phyloP scores from a whole-genome alignment of 2,329 filamentous ascomycete species.

The Colletotrichum echinochloae region DNA sequence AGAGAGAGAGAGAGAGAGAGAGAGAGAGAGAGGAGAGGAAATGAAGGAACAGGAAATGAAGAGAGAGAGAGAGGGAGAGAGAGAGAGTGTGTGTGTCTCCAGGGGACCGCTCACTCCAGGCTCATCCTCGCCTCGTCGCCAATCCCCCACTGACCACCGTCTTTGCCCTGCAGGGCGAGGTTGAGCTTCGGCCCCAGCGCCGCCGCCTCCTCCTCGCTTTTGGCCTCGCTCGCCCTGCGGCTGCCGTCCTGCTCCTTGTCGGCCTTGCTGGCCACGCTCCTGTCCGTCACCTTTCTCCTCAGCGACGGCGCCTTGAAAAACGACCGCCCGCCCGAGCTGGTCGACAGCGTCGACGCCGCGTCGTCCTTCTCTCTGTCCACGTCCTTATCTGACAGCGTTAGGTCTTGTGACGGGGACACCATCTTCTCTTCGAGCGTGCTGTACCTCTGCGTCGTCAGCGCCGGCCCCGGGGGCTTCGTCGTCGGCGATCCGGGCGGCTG shows the following conservation, averaged over 20 bases:
- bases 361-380: slow-evolving; percentile 51
- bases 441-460: slow-evolving; percentile 47
- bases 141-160: slow-evolving; percentile 77
- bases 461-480: slow-evolving; percentile 31
- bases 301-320: slow-evolving; percentile 57
- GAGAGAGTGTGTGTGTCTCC: no score
- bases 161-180: slow-evolving; percentile 66
- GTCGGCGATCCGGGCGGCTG: slow-evolving; percentile 24
- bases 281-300: slow-evolving; percentile 55
- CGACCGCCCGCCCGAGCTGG: slow-evolving; percentile 57
- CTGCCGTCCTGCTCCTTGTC: slow-evolving; percentile 50
- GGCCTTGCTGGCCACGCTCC: slow-evolving; percentile 42
- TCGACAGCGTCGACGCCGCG: slow-evolving; percentile 59
- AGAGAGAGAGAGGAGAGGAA: no score
- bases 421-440: slow-evolving; percentile 54
- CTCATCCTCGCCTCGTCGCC: slow-evolving; percentile 89
- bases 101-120: slow-evolving; percentile 80
- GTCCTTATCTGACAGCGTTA: slow-evolving; percentile 36
- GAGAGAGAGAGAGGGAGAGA: neutral
- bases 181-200: slow-evolving; percentile 59
- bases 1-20: no score
- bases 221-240: slow-evolving; percentile 56
- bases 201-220: slow-evolving; percentile 58
- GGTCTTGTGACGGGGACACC: slow-evolving; percentile 46
- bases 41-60: no score